Evolutionary conservation across 768 basidiomycete genomes (phyloP).

Genomic region (Mycena venus): DNA sequence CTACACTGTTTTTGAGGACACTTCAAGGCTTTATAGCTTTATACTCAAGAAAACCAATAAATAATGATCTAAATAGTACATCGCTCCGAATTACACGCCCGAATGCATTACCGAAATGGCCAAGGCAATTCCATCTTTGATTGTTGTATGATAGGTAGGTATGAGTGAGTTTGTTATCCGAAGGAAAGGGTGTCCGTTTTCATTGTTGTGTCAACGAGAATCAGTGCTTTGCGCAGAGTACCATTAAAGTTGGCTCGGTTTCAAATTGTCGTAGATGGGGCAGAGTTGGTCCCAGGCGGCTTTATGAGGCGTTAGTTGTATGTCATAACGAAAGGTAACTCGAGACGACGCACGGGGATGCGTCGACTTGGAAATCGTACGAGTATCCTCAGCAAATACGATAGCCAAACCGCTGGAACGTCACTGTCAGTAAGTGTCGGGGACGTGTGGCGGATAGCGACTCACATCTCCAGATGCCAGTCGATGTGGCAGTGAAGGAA

Average conservation of each 20-base stretch:
- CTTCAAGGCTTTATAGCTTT: too few relatives aligned
- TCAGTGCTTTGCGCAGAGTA: not conserved
- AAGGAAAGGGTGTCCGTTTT: not conserved
- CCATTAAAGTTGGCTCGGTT: conserved; percentile 2
- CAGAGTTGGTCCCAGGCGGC: conserved; percentile 48
- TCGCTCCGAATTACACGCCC: too few relatives aligned
- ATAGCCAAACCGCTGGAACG: conserved; percentile 51
- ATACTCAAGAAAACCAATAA: too few relatives aligned
- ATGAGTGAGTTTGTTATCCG: not conserved
- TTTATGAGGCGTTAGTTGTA: too few relatives aligned
- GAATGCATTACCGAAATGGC: too few relatives aligned
- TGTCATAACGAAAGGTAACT: too few relatives aligned
- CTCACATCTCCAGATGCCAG: conserved; percentile 55
- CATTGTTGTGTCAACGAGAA: not conserved
- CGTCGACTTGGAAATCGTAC: not conserved
- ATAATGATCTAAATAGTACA: too few relatives aligned
- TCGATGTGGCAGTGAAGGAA: conserved; percentile 53
- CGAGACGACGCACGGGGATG: conserved; percentile 5
- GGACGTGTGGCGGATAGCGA: not conserved
- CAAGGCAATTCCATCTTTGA: too few relatives aligned
- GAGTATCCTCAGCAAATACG: conserved; percentile 52
- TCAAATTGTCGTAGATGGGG: conserved; percentile 41
- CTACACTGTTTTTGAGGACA: too few relatives aligned
- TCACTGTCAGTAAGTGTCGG: conserved; percentile 10
- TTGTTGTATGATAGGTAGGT: too few relatives aligned